Base-by-base conservation (phyloP, 2,329 filamentous ascomycete genomes). In the Endocalyx cinctus region DNA sequence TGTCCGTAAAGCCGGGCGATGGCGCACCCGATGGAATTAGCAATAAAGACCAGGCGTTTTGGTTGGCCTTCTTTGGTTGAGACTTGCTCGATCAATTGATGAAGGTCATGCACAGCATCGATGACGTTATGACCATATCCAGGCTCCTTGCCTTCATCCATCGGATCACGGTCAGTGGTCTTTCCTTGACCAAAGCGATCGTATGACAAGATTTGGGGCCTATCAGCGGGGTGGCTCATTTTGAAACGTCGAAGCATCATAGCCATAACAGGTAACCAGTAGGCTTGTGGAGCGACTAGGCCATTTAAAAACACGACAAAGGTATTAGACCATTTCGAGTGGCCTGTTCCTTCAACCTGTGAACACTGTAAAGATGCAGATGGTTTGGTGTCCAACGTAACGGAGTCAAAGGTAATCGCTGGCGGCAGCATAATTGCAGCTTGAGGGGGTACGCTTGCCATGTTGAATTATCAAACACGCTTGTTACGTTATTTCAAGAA, bases 181-280 rank as follows among this genome's bases (percentile, higher is more conserved):
- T 55, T 52, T 8, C 73, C 74, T 50, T 79, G 74, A 7, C 74
- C 74, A 43, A 68, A 77, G 26, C 75, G 71, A 51, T 79, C 75
- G 41, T 78, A 79, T 27, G 66, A 67, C 4, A 79, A 57, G 13
- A 77, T 50, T 27, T 48, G 43, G n/a, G 45, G 45, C n/a, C 28
- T 11, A 30, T 31, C n/a, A 12, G 25, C 26, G 17, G 5, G 19
- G 17, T 7, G 39, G 14, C 19, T 17, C 10, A 26, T 8, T n/a
- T 41, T 27, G 16, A 48, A 33, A 18, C 29, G 41, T 17, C 37
- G 41, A 18, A 46, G 18, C 19, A 43, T 38, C 18, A 41, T 31
- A 4, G 43, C 29, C 41, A 54, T 44, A 25, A 48, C 31, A 3
- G 45, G 36, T 13, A 42, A 22, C 52, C 52, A 55, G 29, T 29